phyloP scores from a whole-genome alignment of 306 rosid genomes.

The Psophocarpus tetragonolobus region DNA sequence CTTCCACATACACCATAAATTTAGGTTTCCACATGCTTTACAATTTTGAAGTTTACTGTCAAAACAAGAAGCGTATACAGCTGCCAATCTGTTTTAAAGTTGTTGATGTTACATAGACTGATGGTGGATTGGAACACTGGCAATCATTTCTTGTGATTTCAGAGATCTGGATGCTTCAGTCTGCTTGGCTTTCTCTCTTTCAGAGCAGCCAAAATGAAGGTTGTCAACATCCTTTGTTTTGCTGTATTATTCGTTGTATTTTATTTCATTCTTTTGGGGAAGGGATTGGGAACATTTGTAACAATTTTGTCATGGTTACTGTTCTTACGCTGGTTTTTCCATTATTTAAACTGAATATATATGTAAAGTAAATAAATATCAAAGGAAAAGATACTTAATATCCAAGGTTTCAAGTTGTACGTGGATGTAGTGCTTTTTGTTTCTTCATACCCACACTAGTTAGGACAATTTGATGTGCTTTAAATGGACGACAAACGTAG shows the following conservation, averaged over 20 bases:
- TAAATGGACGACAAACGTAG: neutral
- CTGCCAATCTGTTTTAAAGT: slow-evolving; percentile 33
- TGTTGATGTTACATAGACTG: slow-evolving; percentile 29
- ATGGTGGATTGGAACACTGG: slow-evolving; percentile 31
- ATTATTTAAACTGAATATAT: slow-evolving; percentile 14
- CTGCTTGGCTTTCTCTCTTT: slow-evolving; percentile 1
- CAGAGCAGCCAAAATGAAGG: slow-evolving; percentile 23
- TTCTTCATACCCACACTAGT: neutral
- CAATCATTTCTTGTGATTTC: slow-evolving; percentile 14
- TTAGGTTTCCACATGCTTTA: neutral
- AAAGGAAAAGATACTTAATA: neutral
- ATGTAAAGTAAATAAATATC: slow-evolving; percentile 39
- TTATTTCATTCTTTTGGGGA: slow-evolving; percentile 16
- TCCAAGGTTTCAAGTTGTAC: neutral
- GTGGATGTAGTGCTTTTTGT: neutral
- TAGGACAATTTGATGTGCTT: neutral
- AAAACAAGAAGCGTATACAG: slow-evolving; percentile 7
- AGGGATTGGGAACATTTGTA: slow-evolving; percentile 28
- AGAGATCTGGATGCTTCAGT: slow-evolving; percentile 16
- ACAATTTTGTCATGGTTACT: slow-evolving; percentile 9
- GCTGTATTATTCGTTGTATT: slow-evolving; percentile 15
- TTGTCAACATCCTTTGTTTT: neutral
- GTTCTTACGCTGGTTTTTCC: neutral
- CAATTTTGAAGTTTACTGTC: slow-evolving; percentile 6
- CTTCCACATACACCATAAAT: slow-evolving; percentile 2